Conservation (phyloP, 768 basidiomycete species). For the Tulasnella sp. region DNA sequence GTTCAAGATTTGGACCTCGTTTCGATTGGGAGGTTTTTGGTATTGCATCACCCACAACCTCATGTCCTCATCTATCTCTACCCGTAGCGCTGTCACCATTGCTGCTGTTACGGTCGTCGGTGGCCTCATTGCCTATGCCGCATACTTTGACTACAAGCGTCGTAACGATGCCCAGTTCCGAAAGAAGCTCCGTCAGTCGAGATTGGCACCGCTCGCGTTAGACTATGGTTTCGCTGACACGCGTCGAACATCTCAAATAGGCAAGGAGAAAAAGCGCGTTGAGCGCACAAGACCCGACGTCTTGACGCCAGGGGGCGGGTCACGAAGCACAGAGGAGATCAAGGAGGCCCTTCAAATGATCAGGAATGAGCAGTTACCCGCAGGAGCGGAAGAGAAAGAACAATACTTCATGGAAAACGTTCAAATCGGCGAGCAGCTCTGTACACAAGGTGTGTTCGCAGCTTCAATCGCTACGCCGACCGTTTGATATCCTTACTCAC, state of each 20-base stretch:
- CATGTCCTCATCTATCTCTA: slow-evolving; percentile 10
- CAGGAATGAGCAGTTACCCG: slow-evolving; percentile 57
- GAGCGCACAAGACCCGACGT: slow-evolving; percentile 36
- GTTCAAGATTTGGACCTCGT: neutral
- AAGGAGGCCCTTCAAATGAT: slow-evolving; percentile 53
- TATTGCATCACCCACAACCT: slow-evolving; percentile 5
- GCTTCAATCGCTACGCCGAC: neutral
- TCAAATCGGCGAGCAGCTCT: slow-evolving; percentile 74
- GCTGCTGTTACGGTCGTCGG: slow-evolving; percentile 41
- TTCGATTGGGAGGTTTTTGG: slow-evolving; percentile 3
- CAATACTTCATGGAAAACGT: slow-evolving; percentile 87
- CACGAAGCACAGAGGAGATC: slow-evolving; percentile 43
- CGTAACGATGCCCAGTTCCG: slow-evolving; percentile 82
- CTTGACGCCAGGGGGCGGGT: slow-evolving; percentile 26
- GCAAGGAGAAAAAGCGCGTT: slow-evolving; percentile 86
- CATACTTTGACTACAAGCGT: slow-evolving; percentile 92
- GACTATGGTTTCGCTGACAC: neutral
- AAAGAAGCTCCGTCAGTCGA: slow-evolving; percentile 64
- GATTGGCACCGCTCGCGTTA: neutral
- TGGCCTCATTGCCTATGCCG: slow-evolving; percentile 62
- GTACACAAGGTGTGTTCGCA: slow-evolving; percentile 51
- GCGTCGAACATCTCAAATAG: slow-evolving; percentile 32
- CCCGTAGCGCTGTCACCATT: slow-evolving; percentile 28
- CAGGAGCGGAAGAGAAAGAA: slow-evolving; percentile 68
- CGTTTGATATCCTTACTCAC: neutral